Evolutionary conservation across 305 asterid species (phyloP).

Genomic region (Fraxinus velutina): DNA sequence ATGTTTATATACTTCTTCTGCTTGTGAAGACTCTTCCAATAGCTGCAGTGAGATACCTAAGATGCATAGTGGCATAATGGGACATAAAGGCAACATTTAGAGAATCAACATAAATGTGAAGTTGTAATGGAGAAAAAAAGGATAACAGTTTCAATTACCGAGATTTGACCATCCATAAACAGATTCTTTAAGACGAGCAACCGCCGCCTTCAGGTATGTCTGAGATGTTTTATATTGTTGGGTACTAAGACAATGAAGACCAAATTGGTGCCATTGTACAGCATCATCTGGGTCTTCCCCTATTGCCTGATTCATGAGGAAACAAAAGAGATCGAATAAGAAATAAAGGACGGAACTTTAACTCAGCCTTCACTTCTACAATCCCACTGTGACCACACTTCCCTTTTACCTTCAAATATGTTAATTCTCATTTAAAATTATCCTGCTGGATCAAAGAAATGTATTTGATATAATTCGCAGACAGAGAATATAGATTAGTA

Average conservation of each 20-base stretch:
- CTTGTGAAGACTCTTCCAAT: conserved; percentile 58
- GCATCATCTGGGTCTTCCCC: conserved; percentile 95
- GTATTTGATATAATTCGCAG: neutral
- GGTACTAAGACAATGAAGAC: conserved; percentile 81
- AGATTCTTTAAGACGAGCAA: conserved; percentile 63
- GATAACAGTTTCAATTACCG: conserved; percentile 41
- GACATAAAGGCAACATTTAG: conserved; percentile 9
- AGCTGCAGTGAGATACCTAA: conserved; percentile 91
- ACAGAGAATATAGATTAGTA: neutral
- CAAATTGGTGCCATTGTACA: conserved; percentile 95
- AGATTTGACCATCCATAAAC: conserved; percentile 93
- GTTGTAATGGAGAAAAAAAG: neutral
- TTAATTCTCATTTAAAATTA: neutral
- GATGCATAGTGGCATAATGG: conserved; percentile 12
- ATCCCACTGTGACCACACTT: neutral
- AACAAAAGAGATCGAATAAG: neutral
- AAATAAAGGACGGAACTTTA: conserved; percentile 14
- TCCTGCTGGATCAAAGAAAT: neutral
- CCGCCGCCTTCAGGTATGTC: conserved; percentile 81
- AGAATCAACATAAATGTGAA: neutral
- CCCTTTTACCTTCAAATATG: neutral
- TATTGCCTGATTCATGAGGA: conserved; percentile 53
- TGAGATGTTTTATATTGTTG: conserved; percentile 77
- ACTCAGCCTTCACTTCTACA: neutral
- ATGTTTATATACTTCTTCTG: conserved; percentile 79